Conservation (phyloP, 768 basidiomycete species). For the Amanita phalloides region DNA sequence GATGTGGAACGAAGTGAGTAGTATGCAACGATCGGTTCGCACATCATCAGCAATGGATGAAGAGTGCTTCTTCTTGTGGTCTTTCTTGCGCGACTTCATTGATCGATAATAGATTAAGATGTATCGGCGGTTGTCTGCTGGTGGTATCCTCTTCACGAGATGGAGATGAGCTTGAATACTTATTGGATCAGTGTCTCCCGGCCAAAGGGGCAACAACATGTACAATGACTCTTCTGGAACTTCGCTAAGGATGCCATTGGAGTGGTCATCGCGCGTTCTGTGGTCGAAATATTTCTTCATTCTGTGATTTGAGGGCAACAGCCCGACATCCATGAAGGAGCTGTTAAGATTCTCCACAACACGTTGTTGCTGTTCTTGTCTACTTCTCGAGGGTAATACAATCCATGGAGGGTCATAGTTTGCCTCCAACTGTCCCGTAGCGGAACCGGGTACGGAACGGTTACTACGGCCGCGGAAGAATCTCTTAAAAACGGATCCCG, state of each 20-base stretch:
- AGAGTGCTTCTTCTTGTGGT: constrained; percentile 1
- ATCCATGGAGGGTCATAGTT: constrained; percentile 48
- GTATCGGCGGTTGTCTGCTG: constrained; percentile 48
- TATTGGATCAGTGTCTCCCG: constrained; percentile 52
- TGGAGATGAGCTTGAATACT: constrained; percentile 18
- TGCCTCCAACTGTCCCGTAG: constrained; percentile 16
- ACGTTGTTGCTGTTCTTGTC: constrained; percentile 58
- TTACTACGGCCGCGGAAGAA: constrained; percentile 12
- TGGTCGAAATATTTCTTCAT: constrained; percentile 16
- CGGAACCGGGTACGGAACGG: constrained; percentile 10
- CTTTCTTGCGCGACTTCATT: constrained; percentile 1
- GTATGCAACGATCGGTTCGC: constrained; percentile 32
- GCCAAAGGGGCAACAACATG: constrained; percentile 84
- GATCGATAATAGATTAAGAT: constrained; percentile 63
- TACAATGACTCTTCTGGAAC: constrained; percentile 63
- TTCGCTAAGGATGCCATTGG: constrained; percentile 35
- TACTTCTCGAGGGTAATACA: constrained; percentile 47
- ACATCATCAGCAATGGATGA: constrained; percentile 10
- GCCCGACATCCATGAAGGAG: constrained; percentile 73
- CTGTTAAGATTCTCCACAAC: constrained; percentile 60
- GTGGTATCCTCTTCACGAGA: constrained; percentile 19
- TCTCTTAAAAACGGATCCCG: constrained; percentile 14
- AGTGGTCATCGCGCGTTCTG: constrained; percentile 20
- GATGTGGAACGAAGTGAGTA: constrained; percentile 58
- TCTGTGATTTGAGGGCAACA: constrained; percentile 47